phyloP scores from a whole-genome alignment of 768 basidiomycete genomes.

The Arthromyces matolae region DNA sequence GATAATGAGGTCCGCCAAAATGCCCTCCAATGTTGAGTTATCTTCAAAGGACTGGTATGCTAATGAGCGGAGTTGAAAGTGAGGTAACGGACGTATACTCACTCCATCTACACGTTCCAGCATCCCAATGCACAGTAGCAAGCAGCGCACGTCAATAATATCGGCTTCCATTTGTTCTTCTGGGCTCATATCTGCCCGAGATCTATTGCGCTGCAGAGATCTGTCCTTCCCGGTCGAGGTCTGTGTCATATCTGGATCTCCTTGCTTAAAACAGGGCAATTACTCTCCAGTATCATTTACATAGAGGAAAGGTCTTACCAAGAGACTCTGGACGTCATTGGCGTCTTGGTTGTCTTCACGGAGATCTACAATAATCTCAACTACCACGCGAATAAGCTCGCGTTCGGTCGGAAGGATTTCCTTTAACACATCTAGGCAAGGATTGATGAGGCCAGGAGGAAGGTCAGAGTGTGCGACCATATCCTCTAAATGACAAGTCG shows the following conservation, averaged over 20 bases:
- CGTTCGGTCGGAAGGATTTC: slow-evolving; percentile 80
- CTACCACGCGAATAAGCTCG: slow-evolving; percentile 83
- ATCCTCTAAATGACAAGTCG: slow-evolving; percentile 48
- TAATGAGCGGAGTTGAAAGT: slow-evolving; percentile 32
- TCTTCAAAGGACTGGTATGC: slow-evolving; percentile 57
- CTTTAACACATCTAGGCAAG: slow-evolving; percentile 82
- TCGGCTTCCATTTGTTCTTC: slow-evolving; percentile 68
- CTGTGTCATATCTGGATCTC: slow-evolving; percentile 25
- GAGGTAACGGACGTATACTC: slow-evolving; percentile 33
- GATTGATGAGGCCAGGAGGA: slow-evolving; percentile 73
- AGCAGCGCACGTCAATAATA: slow-evolving; percentile 74
- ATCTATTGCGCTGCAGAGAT: slow-evolving; percentile 31
- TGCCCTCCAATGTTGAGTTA: slow-evolving; percentile 78
- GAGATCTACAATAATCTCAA: slow-evolving; percentile 80
- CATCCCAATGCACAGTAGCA: slow-evolving; percentile 81
- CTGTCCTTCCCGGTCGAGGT: slow-evolving; percentile 26
- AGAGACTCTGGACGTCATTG: slow-evolving; percentile 22
- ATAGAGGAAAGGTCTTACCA: slow-evolving; percentile 6
- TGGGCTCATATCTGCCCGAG: slow-evolving; percentile 57
- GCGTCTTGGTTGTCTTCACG: slow-evolving; percentile 42
- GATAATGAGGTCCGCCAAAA: slow-evolving; percentile 82
- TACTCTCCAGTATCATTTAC: neutral
- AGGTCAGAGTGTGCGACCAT: slow-evolving; percentile 85
- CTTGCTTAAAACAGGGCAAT: slow-evolving; percentile 11
- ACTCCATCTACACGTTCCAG: slow-evolving; percentile 90